Evolutionary conservation across 1,284 basidiomycete species (phyloP), one percentile per base, ranked within the genome.

Genomic region (Phellopilus nigrolimitatus): DNA sequence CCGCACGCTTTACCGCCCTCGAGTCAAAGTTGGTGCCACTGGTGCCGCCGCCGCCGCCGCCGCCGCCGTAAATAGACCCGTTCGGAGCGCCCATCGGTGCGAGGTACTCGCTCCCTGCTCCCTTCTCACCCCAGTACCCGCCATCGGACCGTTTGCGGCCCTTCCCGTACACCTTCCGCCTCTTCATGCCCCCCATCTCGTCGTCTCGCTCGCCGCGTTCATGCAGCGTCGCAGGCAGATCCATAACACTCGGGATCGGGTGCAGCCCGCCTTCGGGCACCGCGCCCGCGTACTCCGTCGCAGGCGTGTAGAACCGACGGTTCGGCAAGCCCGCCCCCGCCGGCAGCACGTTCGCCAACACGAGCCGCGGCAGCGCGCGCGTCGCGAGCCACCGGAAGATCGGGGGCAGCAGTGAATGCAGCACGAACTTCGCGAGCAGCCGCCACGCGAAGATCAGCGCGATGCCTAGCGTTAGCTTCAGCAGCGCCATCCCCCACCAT

Each of bases 191-290:
- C 10, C 46, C 55, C 15, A 30, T 21, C 31, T 45, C 53, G 19
- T 31, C 39, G 33, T 45, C 47, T 10, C 25, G 31, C 27, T 47
- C 24, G 36, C 64, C 51, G 68, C 69, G 57, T 36, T 47, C 47
- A 15, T 55, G 53, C 10, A 55, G 19, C 34, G 47, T 55, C 19
- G 38, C 33, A 0, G 85, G 78, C 10, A 95, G 71, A 64, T 95
- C 88, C 49, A 95, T 85, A 30, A 95, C 82, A 63, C 84, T 89
- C 4, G 93, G 93, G 57, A 95, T 83, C 0, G 90, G 73, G 39
- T 80, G 79, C 47, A 95, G 69, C 2, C 72, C 73, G 57, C 69
- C 62, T 46, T 85, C 79, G 15, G 73, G 73, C 0, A 87, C 88
- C 0, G 85, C 77, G 36, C 67, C 74, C 33, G 75, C 76, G 66